Conservation (phyloP, 2,329 filamentous ascomycete species). For the Blumeriella jaapii region DNA sequence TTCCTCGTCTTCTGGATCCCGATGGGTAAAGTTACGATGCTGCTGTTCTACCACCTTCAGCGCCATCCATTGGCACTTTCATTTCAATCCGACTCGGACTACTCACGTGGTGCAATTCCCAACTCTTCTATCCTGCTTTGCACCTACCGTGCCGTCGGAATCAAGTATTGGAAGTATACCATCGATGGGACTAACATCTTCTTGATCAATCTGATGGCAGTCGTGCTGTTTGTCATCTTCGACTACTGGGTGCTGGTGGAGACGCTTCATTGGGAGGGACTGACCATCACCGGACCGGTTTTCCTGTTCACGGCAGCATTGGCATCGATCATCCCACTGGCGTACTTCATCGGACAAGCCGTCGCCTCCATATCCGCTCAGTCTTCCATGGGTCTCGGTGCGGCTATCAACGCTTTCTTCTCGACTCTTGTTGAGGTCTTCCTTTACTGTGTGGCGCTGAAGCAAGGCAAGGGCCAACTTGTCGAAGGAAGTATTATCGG, state of each 20-base stretch:
- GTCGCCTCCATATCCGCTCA: slow-evolving; percentile 97
- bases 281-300: slow-evolving; percentile 67
- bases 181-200: slow-evolving; percentile 98
- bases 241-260: slow-evolving; percentile 76
- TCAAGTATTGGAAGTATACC: slow-evolving; percentile 99
- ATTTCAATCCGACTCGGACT: slow-evolving; percentile 77
- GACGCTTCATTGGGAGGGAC: slow-evolving; percentile 53
- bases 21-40: slow-evolving; percentile 89
- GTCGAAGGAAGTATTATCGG: slow-evolving; percentile 96
- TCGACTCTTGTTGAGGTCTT: slow-evolving; percentile 96
- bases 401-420: slow-evolving; percentile 96
- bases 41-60: slow-evolving; percentile 82
- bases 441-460: slow-evolving; percentile 88
- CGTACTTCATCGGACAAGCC: slow-evolving; percentile 97
- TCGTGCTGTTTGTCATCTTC: slow-evolving; percentile 90
- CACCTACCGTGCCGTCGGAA: slow-evolving; percentile 89
- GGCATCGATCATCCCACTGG: slow-evolving; percentile 87
- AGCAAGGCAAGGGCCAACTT: slow-evolving; percentile 81
- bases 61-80: slow-evolving; percentile 86
- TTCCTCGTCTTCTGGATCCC: slow-evolving; percentile 95
- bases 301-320: slow-evolving; percentile 78
- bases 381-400: slow-evolving; percentile 95
- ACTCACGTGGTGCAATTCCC: slow-evolving; percentile 57
- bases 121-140: slow-evolving; percentile 84
- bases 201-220: slow-evolving; percentile 87